phyloP scores from a whole-genome alignment of 805 yeast genomes.

The Lipomyces orientalis region DNA sequence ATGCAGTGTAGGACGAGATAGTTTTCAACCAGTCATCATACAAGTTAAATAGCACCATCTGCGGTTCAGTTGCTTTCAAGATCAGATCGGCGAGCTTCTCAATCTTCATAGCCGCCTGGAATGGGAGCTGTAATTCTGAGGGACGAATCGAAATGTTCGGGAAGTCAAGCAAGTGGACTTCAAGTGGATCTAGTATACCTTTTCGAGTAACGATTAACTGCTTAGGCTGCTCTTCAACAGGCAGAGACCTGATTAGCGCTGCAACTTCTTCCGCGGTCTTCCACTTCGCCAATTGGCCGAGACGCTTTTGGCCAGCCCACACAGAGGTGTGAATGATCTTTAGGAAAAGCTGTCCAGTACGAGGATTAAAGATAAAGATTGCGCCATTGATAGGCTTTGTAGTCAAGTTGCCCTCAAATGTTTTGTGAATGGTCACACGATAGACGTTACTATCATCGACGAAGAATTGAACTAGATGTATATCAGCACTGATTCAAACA shows the following conservation, averaged over 20 bases:
- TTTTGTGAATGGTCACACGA: constrained; percentile 87
- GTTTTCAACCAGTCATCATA: constrained; percentile 93
- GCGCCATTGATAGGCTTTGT: constrained; percentile 95
- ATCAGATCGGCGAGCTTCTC: constrained; percentile 81
- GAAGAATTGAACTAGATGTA: constrained; percentile 62
- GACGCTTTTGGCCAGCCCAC: constrained; percentile 95
- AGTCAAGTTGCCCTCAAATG: constrained; percentile 89
- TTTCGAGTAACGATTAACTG: constrained; percentile 88
- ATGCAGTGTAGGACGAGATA: constrained; percentile 89
- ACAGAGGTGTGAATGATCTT: constrained; percentile 91
- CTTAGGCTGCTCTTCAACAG: constrained; percentile 92
- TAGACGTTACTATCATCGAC: constrained; percentile 95
- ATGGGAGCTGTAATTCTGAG: constrained; percentile 87
- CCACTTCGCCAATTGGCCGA: constrained; percentile 95
- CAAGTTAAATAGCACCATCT: constrained; percentile 86
- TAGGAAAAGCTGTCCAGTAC: constrained; percentile 85
- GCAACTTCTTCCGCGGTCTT: constrained; percentile 98
- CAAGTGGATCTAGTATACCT: constrained; percentile 91
- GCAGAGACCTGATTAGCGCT: constrained; percentile 84
- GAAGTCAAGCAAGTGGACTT: constrained; percentile 95
- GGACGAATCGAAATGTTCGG: constrained; percentile 90
- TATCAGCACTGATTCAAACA: not conserved
- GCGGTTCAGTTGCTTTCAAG: constrained; percentile 86
- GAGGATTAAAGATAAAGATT: constrained; percentile 85
- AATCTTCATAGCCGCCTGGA: constrained; percentile 80